Base-by-base conservation (phyloP, 2,329 filamentous ascomycete genomes). In the Ilyonectria mors-panacis region DNA sequence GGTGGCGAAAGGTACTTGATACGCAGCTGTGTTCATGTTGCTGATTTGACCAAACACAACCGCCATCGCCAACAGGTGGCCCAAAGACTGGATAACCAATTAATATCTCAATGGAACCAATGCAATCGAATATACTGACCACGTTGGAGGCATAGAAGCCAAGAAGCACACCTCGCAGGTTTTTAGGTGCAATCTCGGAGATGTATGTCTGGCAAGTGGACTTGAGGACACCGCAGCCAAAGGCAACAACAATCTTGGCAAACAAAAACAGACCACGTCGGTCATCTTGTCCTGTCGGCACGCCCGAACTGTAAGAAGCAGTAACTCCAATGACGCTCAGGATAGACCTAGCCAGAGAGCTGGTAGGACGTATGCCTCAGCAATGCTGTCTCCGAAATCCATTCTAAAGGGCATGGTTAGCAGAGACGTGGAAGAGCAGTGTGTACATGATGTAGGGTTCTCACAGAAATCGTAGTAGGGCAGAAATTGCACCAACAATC, bases 91-190 rank as follows among this genome's bases (percentile, higher is more conserved):
- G 23, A 21, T 9, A 9, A 13, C n/a, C n/a, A 9, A 21, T 53
- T 17, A 61, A n/a, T 9, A n/a, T 17, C 13, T 39, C 37, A 17
- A 17, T 17, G 13, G 37, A 5, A 17, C 2, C 6, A 39, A 17
- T 15, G 12, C 37, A 15, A 39, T 39, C 3, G n/a, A n/a, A n/a
- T n/a, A 5, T 17, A 44, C 58, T 45, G 2, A 56, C 59, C 21
- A 62, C 50, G 30, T 48, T 62, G 39, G 56, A 62, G 9, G 48
- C 50, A 19, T 56, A 62, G 12, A 62, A 62, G 4, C 59, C 50
- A 2, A 62, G 39, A 15, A 56, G 21, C 4, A 48, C n/a, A 12
- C 39, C 51, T 4, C 39, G 59, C 10, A 62, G 50, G 5, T 44
- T 45, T 21, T 28, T 17, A 8, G 59, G 59, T 1, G 59, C 39